A percentile compares a stretch with the other conserved stretches of the same genome.
Conservation (phyloP, 2,329 filamentous ascomycete genomes). For the Fusarium burgessii region DNA sequence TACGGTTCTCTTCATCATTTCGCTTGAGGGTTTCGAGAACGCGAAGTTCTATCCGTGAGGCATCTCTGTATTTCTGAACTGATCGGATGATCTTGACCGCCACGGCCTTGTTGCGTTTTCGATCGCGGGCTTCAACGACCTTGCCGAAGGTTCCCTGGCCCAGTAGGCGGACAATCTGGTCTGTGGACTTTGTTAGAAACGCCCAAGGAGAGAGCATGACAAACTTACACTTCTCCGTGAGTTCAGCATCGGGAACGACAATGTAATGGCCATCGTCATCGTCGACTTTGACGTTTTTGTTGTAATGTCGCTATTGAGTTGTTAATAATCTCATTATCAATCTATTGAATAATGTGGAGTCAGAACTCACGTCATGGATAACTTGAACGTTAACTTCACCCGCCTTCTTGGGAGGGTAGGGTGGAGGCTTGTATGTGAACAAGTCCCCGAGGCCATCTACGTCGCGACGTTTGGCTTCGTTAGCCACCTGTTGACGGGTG, state of each 20-base stretch:
- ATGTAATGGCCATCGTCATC: conserved; percentile 98
- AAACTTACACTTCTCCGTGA: conserved; percentile 91
- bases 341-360: conserved; percentile 5
- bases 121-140: conserved; percentile 92
- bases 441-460: conserved; percentile 78
- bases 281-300: conserved; percentile 80
- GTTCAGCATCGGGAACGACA: conserved; percentile 84
- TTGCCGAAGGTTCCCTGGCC: conserved; percentile 99
- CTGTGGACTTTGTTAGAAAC: conserved; percentile 59
- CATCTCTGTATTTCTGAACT: conserved; percentile 97
- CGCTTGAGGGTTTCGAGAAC: conserved; percentile 92
- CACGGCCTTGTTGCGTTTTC: conserved; percentile 79
- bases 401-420: conserved; percentile 90
- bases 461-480: conserved; percentile 84
- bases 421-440: conserved; percentile 85
- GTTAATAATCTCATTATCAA: conserved; percentile 23
- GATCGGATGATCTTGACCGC: conserved; percentile 99
- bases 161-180: conserved; percentile 88
- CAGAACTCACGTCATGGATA: conserved; percentile 70
- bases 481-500: conserved; percentile 82
- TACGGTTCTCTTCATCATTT: conserved; percentile 91
- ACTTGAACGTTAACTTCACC: conserved; percentile 77
- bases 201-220: no score
- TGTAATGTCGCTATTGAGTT: conserved; percentile 51
- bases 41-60: conserved; percentile 91